Conservation (phyloP, 2,329 filamentous ascomycete genomes). For the Hymenoscyphus repandus region DNA sequence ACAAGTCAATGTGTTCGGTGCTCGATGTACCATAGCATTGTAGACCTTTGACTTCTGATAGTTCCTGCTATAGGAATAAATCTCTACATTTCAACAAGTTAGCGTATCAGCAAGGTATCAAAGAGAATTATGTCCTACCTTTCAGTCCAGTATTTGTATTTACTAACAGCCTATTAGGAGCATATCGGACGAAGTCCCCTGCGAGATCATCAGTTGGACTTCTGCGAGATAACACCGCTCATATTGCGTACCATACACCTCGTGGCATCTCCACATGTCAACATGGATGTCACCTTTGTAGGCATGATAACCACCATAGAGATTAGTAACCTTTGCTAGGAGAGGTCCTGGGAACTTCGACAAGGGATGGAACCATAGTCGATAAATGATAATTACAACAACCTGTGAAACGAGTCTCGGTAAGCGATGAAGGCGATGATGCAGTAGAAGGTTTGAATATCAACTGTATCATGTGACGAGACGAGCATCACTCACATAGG, state of each 20-base stretch:
- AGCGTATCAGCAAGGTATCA: not conserved
- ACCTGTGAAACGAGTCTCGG: not conserved
- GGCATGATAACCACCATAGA: constrained; percentile 28
- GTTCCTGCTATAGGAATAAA: constrained; percentile 54
- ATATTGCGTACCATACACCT: not conserved
- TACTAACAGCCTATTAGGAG: constrained; percentile 13
- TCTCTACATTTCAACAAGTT: constrained; percentile 32
- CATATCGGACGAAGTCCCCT: constrained; percentile 16
- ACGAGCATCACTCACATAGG: no score
- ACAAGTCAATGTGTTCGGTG: constrained; percentile 60
- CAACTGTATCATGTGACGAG: no score
- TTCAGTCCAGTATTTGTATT: not conserved
- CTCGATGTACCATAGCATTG: constrained; percentile 39
- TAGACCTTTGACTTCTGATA: constrained; percentile 65
- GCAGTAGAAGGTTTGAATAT: no score
- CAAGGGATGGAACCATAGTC: constrained; percentile 20
- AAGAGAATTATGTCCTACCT: no score
- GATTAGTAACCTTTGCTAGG: constrained; percentile 22
- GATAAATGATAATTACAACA: not conserved
- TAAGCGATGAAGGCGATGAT: no score
- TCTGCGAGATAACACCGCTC: not conserved
- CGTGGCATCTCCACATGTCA: constrained; percentile 29
- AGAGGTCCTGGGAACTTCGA: constrained; percentile 26
- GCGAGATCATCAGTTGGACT: not conserved
- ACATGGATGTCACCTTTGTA: constrained; percentile 32